Percentiles rank a stretch among this genome's conserved stretches.
Evolutionary conservation across 2,329 filamentous ascomycete genomes (phyloP).

Genomic region (Coleophoma eucalyptorum): DNA sequence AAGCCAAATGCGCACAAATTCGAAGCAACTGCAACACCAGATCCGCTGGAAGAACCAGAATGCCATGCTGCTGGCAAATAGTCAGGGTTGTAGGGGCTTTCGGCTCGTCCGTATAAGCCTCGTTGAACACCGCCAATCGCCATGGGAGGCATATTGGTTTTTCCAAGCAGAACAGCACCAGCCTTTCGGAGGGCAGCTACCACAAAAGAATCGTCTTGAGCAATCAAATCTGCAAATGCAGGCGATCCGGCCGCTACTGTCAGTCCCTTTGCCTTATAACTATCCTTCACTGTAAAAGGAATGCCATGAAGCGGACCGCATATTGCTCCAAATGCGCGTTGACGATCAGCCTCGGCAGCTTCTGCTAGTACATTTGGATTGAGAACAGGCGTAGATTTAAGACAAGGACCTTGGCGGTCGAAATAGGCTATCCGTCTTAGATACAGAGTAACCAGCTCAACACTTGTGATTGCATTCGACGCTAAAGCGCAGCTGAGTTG

Average conservation of each 20-base stretch:
- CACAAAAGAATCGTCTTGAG: conserved; percentile 48
- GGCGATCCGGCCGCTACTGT: conserved; percentile 50
- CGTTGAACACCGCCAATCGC: conserved; percentile 55
- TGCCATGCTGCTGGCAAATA: conserved; percentile 52
- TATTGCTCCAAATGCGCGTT: too few species aligned
- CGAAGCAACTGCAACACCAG: conserved; percentile 44
- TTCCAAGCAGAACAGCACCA: conserved; percentile 47
- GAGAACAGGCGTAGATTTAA: too few species aligned
- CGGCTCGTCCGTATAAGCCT: conserved; percentile 51
- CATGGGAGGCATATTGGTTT: conserved; percentile 59
- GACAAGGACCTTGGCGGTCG: too few species aligned
- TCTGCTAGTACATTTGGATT: too few species aligned
- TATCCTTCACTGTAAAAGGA: conserved; percentile 55
- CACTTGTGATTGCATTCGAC: too few species aligned
- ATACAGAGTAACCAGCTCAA: too few species aligned
- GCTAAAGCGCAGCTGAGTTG: too few species aligned
- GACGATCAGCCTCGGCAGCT: too few species aligned
- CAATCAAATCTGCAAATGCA: conserved; percentile 44
- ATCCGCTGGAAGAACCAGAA: conserved; percentile 55
- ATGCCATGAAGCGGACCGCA: conserved; percentile 40
- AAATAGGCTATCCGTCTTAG: too few species aligned
- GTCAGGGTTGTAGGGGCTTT: conserved; percentile 50
- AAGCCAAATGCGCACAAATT: conserved; percentile 50
- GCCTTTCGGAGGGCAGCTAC: conserved; percentile 42
- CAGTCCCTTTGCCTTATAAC: conserved; percentile 49